Base-by-base conservation (phyloP, 805 yeast genomes). In the Candida nonsorbophila region DNA sequence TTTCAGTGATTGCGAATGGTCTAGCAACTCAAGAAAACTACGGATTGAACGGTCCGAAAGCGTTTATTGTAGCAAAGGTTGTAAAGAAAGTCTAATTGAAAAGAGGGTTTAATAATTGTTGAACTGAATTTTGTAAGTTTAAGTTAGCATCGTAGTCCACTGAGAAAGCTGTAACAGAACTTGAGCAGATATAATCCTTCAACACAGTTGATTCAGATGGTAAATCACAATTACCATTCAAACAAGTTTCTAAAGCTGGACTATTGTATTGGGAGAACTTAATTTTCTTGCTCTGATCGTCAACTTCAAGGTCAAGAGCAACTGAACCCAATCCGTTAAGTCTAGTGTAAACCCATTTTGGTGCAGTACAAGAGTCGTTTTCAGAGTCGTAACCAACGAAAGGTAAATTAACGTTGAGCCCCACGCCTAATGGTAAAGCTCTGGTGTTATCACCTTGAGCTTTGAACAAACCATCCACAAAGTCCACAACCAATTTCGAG, bases 371-470 rank as follows among this genome's bases (percentile, higher is more conserved):
- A 6, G 59, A 32, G 35, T 66, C 69, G 27, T 61, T 38, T 9
- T 29, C 20, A 21, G 45, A 41, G 24, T 42, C 42, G 39, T 50
- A 44, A 16, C 69, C 68, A 16, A 70, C 76, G 9, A 30, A 27
- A 28, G 77, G 77, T 44, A 60, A 55, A 51, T 72, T 71, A 32
- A 71, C 74, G 44, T 65, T 69, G 32, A 70, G 35, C 41, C 74
- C 76, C 29, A 53, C 57, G 24, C 63, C 62, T 22, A 52, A 32
- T 28, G 77, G 77, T 34, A 72, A 53, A 16, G 55, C 45, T 37
- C 57, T 49, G 19, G 36, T 38, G 37, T 56, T 55, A 8, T 50
- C 53, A 41, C 67, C 72, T 41, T 60, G 64, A 20, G 47, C 32
- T 3, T 38, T 45, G 34, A 69, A 63, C 19, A 72, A 27, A 14